Evolutionary conservation across 257 asterid species (phyloP).

Genomic region (Eustoma russellianum): DNA sequence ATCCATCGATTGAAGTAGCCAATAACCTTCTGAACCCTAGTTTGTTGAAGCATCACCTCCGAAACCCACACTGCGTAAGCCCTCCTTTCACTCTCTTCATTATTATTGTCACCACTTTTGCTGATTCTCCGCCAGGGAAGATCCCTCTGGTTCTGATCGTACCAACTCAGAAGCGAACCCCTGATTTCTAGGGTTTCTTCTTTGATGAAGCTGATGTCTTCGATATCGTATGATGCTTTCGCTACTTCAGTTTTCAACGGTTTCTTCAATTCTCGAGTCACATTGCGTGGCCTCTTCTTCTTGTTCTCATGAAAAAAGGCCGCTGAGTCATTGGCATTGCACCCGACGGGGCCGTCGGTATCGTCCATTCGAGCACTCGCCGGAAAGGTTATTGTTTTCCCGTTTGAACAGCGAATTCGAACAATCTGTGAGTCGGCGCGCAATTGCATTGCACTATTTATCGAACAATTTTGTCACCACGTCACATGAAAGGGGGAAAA

Average conservation of each 20-base stretch:
- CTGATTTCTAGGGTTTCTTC: conserved; percentile 49
- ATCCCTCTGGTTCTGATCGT: conserved; percentile 65
- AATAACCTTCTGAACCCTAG: conserved; percentile 90
- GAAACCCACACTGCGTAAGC: conserved; percentile 99
- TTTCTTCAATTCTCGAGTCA: not conserved
- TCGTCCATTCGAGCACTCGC: conserved; percentile 18
- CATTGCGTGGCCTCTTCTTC: conserved; percentile 26
- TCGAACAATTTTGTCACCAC: too few species aligned
- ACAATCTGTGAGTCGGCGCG: conserved; percentile 2
- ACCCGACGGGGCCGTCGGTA: not conserved
- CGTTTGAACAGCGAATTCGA: conserved; percentile 35
- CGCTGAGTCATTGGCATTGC: not conserved
- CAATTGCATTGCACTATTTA: too few species aligned
- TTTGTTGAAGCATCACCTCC: conserved; percentile 97
- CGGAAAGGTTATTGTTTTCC: conserved; percentile 25
- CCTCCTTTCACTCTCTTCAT: conserved; percentile 34
- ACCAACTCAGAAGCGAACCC: conserved; percentile 74
- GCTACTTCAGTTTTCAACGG: conserved; percentile 9
- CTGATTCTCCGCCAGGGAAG: conserved; percentile 88
- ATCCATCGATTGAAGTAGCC: conserved; percentile 87
- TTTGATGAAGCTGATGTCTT: conserved; percentile 47
- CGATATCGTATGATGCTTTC: conserved; percentile 42
- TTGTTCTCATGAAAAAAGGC: not conserved
- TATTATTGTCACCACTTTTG: conserved; percentile 11
- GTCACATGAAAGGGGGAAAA: too few species aligned